Evolutionary conservation across 2,329 filamentous ascomycete genomes (phyloP).

Genomic region (Volutella citrinella): DNA sequence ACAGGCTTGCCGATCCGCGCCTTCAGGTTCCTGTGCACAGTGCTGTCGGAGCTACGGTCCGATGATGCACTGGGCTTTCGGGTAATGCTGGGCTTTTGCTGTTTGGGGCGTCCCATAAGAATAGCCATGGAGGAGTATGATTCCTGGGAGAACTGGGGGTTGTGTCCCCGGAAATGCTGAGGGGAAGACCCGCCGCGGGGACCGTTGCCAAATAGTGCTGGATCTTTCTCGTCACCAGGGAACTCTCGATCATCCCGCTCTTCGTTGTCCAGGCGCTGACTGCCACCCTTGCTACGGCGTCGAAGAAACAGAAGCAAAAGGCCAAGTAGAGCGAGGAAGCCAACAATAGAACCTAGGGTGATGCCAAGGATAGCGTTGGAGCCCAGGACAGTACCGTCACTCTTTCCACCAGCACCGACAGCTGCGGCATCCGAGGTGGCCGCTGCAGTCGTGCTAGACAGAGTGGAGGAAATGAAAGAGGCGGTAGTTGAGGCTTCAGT

Average conservation of each 20-base stretch:
- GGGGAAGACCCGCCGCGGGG: constrained; percentile 33
- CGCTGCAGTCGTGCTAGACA: constrained; percentile 16
- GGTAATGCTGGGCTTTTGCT: constrained; percentile 39
- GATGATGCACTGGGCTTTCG: constrained; percentile 16
- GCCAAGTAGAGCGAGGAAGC: constrained; percentile 67
- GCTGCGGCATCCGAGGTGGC: constrained; percentile 21
- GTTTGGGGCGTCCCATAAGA: constrained; percentile 59
- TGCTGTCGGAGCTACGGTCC: constrained; percentile 42
- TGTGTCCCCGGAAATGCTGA: constrained; percentile 48
- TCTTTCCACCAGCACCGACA: constrained; percentile 21
- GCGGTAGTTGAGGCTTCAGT: constrained; percentile 24
- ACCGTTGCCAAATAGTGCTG: constrained; percentile 45
- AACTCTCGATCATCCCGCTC: constrained; percentile 36
- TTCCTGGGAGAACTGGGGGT: constrained; percentile 49
- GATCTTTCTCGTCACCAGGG: constrained; percentile 55
- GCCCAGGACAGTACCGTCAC: constrained; percentile 31
- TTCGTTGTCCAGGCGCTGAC: constrained; percentile 44
- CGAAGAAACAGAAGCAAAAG: constrained; percentile 62
- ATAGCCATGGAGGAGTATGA: constrained; percentile 65
- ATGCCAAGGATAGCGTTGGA: constrained; percentile 69
- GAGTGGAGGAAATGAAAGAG: constrained; percentile 21
- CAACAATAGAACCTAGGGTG: constrained; percentile 77
- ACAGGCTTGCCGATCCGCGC: constrained; percentile 61
- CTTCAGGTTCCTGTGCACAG: constrained; percentile 62
- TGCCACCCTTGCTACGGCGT: constrained; percentile 45